Conservation (phyloP, 495 filamentous ascomycete genomes). For the Neurospora sp. region DNA sequence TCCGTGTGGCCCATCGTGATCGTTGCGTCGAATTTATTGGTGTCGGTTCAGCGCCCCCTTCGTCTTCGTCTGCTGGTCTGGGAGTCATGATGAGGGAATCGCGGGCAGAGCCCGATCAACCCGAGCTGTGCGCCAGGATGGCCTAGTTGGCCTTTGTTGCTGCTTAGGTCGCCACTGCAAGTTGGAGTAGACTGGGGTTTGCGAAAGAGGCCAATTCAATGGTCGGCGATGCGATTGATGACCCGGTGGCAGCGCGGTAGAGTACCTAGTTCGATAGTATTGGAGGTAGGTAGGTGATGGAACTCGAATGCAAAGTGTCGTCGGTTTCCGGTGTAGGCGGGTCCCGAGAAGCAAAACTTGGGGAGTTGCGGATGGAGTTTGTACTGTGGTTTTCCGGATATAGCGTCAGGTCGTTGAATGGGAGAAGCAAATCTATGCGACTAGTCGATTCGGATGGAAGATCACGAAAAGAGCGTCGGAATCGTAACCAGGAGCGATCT, state of each 20-base stretch:
- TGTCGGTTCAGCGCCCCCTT: conserved; percentile 27
- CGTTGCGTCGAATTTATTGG: conserved; percentile 45
- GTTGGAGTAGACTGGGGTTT: not conserved
- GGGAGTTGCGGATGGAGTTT: not conserved
- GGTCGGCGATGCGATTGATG: not conserved
- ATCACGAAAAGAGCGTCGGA: not conserved
- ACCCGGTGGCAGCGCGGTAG: not conserved
- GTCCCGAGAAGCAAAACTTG: not conserved
- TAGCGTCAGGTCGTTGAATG: not conserved
- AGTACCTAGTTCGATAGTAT: not conserved
- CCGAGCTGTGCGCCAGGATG: conserved; percentile 35
- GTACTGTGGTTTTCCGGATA: not conserved
- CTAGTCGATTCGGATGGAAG: not conserved
- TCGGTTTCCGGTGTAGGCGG: not conserved
- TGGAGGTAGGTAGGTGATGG: not conserved
- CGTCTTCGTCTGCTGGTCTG: conserved; percentile 22
- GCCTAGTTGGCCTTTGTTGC: conserved; percentile 25
- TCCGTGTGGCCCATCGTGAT: conserved; percentile 90
- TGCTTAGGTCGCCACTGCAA: conserved; percentile 15
- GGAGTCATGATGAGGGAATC: conserved; percentile 34
- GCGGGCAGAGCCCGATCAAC: conserved; percentile 44
- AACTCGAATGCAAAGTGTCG: not conserved
- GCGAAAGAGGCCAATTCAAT: not conserved
- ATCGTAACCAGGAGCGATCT: not conserved
- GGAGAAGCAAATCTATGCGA: not conserved